Evolutionary conservation across 306 rosid species (phyloP).

Genomic region (Cotoneaster glaucophyllus): DNA sequence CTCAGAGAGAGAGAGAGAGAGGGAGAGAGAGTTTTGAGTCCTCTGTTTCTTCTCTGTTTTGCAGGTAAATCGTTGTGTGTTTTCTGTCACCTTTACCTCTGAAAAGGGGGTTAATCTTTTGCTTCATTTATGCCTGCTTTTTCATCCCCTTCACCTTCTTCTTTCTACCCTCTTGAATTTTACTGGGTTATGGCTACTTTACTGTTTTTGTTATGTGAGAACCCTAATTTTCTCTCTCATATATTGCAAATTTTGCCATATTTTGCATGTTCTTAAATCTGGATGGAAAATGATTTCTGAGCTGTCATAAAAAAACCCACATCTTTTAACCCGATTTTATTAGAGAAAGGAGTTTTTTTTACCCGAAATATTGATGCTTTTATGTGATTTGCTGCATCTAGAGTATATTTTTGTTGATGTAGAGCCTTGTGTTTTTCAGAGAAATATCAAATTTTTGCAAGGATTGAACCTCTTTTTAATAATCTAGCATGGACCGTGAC

Average conservation of each 20-base stretch:
- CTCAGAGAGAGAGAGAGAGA: not conserved
- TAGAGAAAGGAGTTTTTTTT: not conserved
- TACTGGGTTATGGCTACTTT: conserved; percentile 11
- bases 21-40: not conserved
- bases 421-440: not conserved
- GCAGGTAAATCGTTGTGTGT: conserved; percentile 1
- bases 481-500: not conserved
- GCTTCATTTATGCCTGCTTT: not conserved
- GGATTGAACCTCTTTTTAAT: not conserved
- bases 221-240: conserved; percentile 12
- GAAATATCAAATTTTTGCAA: not conserved
- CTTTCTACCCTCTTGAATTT: not conserved
- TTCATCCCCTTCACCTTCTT: not conserved
- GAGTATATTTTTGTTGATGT: not conserved
- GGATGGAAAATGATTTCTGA: not conserved
- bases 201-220: conserved; percentile 4
- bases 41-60: not conserved
- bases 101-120: conserved; percentile 5
- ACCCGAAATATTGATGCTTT: not conserved
- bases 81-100: not conserved
- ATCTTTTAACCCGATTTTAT: not conserved
- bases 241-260: not conserved
- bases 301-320: not conserved
- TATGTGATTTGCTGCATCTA: no score
- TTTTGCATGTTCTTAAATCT: not conserved